phyloP scores from a whole-genome alignment of 2,329 filamentous ascomycete species.

The Penicillium sp. region DNA sequence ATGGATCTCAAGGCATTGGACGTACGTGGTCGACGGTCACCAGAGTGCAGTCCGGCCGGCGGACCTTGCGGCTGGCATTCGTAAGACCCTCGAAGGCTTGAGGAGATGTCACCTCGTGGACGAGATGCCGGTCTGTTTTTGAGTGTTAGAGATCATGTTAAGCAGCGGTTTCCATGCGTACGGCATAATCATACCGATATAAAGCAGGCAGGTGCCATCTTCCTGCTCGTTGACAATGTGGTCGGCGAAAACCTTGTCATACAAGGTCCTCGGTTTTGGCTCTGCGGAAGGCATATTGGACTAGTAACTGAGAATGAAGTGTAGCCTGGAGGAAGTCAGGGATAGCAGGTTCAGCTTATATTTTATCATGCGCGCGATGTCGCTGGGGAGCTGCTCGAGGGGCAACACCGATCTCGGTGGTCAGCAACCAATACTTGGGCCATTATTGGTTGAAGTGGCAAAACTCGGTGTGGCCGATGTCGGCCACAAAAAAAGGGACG shows the following conservation, averaged over 20 bases:
- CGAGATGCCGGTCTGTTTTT: constrained; percentile 77
- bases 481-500: constrained; percentile 16
- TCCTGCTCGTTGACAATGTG: constrained; percentile 94
- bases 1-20: constrained; percentile 15
- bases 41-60: constrained; percentile 92
- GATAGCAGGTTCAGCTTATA: constrained; percentile 19
- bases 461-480: constrained; percentile 14
- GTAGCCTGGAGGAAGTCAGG: constrained; percentile 2
- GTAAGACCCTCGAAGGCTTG: constrained; percentile 96
- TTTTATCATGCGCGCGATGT: constrained; percentile 35
- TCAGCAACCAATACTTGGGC: constrained; percentile 29
- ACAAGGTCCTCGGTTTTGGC: constrained; percentile 73
- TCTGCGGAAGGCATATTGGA: constrained; percentile 70
- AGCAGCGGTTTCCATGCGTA: too few relatives aligned
- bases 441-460: constrained; percentile 26
- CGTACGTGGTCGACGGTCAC: constrained; percentile 94
- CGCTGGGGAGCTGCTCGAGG: constrained; percentile 31
- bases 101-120: constrained; percentile 97
- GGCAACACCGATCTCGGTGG: constrained; percentile 36
- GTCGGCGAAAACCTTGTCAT: constrained; percentile 94
- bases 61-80: constrained; percentile 80
- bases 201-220: constrained; percentile 86
- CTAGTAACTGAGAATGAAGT: constrained; percentile 7
- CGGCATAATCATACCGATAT: constrained; percentile 65
- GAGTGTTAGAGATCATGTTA: background rate